phyloP scores from a whole-genome alignment of 1,284 basidiomycete species.

The Ganoderma sp. region DNA sequence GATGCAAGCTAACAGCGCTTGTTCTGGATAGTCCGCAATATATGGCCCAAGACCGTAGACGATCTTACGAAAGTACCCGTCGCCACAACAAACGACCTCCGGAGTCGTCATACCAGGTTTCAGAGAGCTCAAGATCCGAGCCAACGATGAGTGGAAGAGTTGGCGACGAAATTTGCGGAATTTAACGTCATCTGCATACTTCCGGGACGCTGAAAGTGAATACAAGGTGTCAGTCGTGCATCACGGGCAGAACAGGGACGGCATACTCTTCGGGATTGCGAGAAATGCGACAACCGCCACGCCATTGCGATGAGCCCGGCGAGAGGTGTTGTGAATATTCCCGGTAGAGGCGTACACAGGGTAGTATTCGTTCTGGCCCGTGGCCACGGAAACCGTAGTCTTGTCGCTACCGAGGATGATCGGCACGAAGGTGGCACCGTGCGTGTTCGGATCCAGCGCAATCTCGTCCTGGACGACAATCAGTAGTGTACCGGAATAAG shows the following conservation, averaged over 20 bases:
- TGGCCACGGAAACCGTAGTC: constrained; percentile 33
- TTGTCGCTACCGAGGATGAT: constrained; percentile 38
- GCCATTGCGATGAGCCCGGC: constrained; percentile 30
- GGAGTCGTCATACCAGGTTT: constrained; percentile 31
- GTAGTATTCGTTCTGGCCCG: constrained; percentile 34
- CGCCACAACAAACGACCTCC: constrained; percentile 31
- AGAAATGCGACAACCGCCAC: constrained; percentile 32
- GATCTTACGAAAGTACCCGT: constrained; percentile 33
- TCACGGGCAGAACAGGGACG: no score
- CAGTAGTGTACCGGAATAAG: no score
- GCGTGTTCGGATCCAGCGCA: background rate
- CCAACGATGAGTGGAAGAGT: no score
- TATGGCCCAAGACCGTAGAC: constrained; percentile 40
- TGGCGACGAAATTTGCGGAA: constrained; percentile 24
- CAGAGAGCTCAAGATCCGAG: constrained; percentile 27
- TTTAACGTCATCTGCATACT: constrained; percentile 1
- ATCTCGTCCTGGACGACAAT: background rate
- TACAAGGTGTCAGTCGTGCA: no score
- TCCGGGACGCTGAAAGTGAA: constrained; percentile 8
- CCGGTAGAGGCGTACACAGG: constrained; percentile 32
- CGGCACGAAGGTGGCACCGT: constrained; percentile 29
- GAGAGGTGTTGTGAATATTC: constrained; percentile 29
- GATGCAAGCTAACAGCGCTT: constrained; percentile 33
- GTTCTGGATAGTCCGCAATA: constrained; percentile 42
- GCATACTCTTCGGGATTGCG: constrained; percentile 35